Evolutionary conservation across 2,329 filamentous ascomycete species (phyloP).

Genomic region (Phyllosticta capitalensis): DNA sequence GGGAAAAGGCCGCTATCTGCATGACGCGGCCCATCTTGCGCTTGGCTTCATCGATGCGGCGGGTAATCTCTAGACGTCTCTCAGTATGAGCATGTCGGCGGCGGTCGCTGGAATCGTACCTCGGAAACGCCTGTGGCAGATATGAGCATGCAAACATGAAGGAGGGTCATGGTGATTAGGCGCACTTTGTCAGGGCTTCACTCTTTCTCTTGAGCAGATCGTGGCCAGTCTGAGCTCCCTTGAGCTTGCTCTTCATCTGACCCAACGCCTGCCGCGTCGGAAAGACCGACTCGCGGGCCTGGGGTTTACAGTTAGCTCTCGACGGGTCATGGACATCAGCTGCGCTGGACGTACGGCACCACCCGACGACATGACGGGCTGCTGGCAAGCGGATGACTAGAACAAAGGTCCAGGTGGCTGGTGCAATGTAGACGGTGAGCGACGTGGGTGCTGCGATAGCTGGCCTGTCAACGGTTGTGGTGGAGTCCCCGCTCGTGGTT

Average conservation of each 20-base stretch:
- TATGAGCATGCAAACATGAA: slow-evolving; percentile 11
- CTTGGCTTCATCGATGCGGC: slow-evolving; percentile 96
- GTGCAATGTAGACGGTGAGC: not conserved
- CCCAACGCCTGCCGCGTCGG: slow-evolving; percentile 94
- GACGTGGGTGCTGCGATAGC: not conserved
- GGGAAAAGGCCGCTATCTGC: slow-evolving; percentile 96
- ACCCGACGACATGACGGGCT: slow-evolving; percentile 39
- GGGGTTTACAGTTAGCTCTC: slow-evolving; percentile 17
- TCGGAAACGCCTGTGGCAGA: slow-evolving; percentile 64
- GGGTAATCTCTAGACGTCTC: slow-evolving; percentile 63
- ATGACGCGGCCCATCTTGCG: slow-evolving; percentile 99
- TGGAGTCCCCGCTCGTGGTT: too few relatives aligned
- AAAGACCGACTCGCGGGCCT: slow-evolving; percentile 96
- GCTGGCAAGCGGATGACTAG: not conserved
- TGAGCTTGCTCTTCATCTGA: slow-evolving; percentile 96
- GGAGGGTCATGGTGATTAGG: slow-evolving; percentile 13
- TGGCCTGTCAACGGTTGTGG: not conserved
- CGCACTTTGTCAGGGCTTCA: slow-evolving; percentile 92
- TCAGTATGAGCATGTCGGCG: not conserved
- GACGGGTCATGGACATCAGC: slow-evolving; percentile 13
- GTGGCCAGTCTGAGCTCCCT: slow-evolving; percentile 69
- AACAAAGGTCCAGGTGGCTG: not conserved
- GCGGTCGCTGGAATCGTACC: slow-evolving; percentile 42
- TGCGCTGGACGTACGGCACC: slow-evolving; percentile 36
- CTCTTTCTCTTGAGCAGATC: slow-evolving; percentile 95